Conservation (phyloP, 2,329 filamentous ascomycete species). For the Gaeumannomyces tritici region DNA sequence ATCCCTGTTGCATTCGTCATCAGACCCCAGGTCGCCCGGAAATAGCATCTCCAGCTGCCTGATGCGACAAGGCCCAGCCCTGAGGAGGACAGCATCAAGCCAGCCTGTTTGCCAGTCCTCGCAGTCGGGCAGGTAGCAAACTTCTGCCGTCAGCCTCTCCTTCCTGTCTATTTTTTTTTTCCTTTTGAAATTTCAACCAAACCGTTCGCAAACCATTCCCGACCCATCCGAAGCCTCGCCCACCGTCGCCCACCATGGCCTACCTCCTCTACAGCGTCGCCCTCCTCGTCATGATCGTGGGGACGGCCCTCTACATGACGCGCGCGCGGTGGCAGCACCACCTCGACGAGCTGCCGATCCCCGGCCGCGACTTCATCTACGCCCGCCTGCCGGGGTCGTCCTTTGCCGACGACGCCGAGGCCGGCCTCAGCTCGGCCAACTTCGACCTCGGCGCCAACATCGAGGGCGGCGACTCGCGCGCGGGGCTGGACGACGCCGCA, state of each 20-base stretch:
- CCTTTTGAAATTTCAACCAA: neutral
- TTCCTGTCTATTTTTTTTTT: neutral
- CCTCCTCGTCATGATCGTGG: slow-evolving; percentile 60
- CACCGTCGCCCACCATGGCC: slow-evolving; percentile 43
- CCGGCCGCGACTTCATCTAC: slow-evolving; percentile 58
- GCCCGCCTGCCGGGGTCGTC: slow-evolving; percentile 64
- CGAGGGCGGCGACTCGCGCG: slow-evolving; percentile 64
- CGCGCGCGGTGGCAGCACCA: slow-evolving; percentile 67
- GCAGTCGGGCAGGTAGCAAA: neutral
- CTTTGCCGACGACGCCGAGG: slow-evolving; percentile 80
- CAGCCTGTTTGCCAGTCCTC: neutral
- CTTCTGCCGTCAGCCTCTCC: neutral
- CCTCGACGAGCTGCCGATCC: slow-evolving; percentile 40
- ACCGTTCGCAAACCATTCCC: slow-evolving; percentile 1
- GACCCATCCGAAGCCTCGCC: neutral
- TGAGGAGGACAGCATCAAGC: neutral
- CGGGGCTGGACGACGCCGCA: slow-evolving; percentile 68
- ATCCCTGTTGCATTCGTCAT: slow-evolving; percentile 4
- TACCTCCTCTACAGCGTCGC: slow-evolving; percentile 74
- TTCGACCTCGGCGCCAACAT: slow-evolving; percentile 82
- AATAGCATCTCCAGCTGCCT: neutral
- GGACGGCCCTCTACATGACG: slow-evolving; percentile 72
- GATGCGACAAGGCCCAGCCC: neutral
- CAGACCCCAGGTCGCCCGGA: neutral
- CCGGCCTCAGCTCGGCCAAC: slow-evolving; percentile 65